Evolutionary conservation across 345 rosid species (phyloP).

Genomic region (Erysimum cheiranthoides): DNA sequence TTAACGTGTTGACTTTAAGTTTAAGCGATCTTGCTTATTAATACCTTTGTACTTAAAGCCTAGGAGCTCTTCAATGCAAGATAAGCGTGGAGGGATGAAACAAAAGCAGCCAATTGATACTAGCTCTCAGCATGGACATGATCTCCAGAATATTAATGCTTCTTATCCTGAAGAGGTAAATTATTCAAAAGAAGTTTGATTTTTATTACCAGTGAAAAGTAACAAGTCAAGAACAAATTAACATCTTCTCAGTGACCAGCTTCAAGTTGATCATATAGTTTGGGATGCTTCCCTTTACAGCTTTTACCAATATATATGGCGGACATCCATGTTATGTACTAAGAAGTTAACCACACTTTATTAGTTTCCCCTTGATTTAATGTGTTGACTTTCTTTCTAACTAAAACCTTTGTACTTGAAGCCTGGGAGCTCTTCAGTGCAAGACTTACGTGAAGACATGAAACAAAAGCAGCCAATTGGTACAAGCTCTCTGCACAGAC

Average conservation of each 20-base stretch:
- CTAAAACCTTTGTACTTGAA: slow-evolving; percentile 33
- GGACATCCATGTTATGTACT: slow-evolving; percentile 13
- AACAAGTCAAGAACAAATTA: too few species aligned
- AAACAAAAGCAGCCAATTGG: slow-evolving; percentile 43
- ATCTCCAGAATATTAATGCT: slow-evolving; percentile 41
- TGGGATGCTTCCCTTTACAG: slow-evolving; percentile 24
- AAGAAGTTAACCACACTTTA: slow-evolving; percentile 20
- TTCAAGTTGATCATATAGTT: slow-evolving; percentile 20
- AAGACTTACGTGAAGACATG: slow-evolving; percentile 40
- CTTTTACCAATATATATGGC: slow-evolving; percentile 3
- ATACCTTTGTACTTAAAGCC: slow-evolving; percentile 42
- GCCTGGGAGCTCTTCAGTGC: slow-evolving; percentile 54
- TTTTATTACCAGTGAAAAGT: too few species aligned
- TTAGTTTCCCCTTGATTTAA: slow-evolving; percentile 21
- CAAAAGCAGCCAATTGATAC: slow-evolving; percentile 45
- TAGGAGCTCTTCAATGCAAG: slow-evolving; percentile 52
- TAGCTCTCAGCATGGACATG: slow-evolving; percentile 38
- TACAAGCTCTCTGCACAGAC: slow-evolving; percentile 38
- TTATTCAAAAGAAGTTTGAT: slow-evolving; percentile 17
- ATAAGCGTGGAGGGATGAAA: slow-evolving; percentile 38
- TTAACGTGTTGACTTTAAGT: slow-evolving; percentile 10
- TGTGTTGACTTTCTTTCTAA: slow-evolving; percentile 31
- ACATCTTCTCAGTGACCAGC: slow-evolving; percentile 6
- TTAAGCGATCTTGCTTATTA: slow-evolving; percentile 34
- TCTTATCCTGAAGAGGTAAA: slow-evolving; percentile 52